Percentiles rank a stretch among this genome's conserved stretches.
Evolutionary conservation across 2,329 filamentous ascomycete genomes (phyloP).

Genomic region (Nothomitra cinnamomea): DNA sequence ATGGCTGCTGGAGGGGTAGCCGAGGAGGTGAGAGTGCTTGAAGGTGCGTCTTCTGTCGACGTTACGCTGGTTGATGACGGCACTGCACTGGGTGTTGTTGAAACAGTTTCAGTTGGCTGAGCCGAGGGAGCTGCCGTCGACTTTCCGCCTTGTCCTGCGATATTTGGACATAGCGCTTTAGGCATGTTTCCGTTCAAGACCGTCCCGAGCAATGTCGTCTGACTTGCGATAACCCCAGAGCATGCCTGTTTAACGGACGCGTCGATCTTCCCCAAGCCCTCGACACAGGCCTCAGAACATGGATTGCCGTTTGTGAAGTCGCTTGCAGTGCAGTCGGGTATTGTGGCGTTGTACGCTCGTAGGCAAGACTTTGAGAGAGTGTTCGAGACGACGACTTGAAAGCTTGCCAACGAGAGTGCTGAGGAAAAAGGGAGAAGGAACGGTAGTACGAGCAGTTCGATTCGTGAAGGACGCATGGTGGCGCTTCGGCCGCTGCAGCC

Average conservation of each 20-base stretch:
- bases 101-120: not conserved
- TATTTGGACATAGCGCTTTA: not conserved
- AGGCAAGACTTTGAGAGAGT: not conserved
- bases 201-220: not conserved
- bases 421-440: not conserved
- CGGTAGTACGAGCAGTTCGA: not conserved
- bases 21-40: not conserved
- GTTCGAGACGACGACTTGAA: not conserved
- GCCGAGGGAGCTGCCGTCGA: not conserved
- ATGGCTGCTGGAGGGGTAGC: no score
- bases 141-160: not conserved
- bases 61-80: not conserved
- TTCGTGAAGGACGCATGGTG: not conserved
- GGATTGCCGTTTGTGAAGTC: not conserved
- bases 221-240: not conserved
- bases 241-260: not conserved
- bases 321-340: not conserved
- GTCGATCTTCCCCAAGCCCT: not conserved
- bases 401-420: not conserved
- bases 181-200: not conserved
- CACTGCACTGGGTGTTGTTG: not conserved
- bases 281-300: not conserved
- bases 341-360: not conserved
- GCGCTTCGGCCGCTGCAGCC: not conserved
- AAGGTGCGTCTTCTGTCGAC: not conserved